A percentile compares a stretch with the other conserved stretches of the same genome.
Conservation (phyloP, 2,329 filamentous ascomycete genomes). For the Colletotrichum brevisporum region DNA sequence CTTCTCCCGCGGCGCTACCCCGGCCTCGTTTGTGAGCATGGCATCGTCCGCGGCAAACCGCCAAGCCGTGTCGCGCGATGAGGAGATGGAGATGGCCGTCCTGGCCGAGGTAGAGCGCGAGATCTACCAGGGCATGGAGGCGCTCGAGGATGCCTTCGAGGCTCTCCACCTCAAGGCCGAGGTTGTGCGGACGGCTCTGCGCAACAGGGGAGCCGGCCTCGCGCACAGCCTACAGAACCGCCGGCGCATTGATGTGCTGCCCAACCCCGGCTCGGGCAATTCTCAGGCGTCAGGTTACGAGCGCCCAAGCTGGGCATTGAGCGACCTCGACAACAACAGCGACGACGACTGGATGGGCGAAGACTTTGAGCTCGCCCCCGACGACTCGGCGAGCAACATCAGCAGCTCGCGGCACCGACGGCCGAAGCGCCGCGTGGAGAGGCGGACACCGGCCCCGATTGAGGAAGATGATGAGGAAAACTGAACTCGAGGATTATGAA, state of each 20-base stretch:
- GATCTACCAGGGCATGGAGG: constrained; percentile 95
- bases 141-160: constrained; percentile 94
- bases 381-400: constrained; percentile 87
- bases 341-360: constrained; percentile 73
- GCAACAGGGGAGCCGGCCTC: constrained; percentile 86
- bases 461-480: constrained; percentile 80
- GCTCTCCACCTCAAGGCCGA: constrained; percentile 89
- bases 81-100: constrained; percentile 92
- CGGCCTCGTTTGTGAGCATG: constrained; percentile 71
- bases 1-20: constrained; percentile 70
- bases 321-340: constrained; percentile 64
- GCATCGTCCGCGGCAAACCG: constrained; percentile 65
- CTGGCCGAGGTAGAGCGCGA: constrained; percentile 93
- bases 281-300: constrained; percentile 62
- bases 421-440: constrained; percentile 77
- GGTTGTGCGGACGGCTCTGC: constrained; percentile 80
- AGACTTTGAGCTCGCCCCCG: constrained; percentile 76
- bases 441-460: constrained; percentile 80
- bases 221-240: constrained; percentile 74
- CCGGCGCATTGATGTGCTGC: constrained; percentile 69
- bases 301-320: constrained; percentile 61
- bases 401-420: constrained; percentile 77
- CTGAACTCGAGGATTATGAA: constrained; percentile 33
- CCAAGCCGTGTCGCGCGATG: constrained; percentile 85
- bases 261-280: constrained; percentile 62